These are phyloP conservation scores for Agroathelia rolfsii DNA, from an alignment of 1,284 basidiomycete genomes.

Conservation along the genomic window DNA sequence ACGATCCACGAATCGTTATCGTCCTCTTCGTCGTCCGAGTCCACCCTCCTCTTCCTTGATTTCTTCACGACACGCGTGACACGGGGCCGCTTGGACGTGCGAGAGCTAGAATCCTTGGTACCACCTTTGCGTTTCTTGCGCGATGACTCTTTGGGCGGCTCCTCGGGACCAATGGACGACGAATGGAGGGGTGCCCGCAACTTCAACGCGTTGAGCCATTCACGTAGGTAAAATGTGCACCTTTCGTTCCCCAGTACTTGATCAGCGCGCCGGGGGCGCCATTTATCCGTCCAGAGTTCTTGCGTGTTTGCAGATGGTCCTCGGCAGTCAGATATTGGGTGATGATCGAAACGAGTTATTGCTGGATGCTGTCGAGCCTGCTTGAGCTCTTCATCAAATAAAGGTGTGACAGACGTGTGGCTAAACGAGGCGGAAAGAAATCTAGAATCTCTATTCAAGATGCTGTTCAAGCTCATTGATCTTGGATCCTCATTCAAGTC, in stretches of 20 bases:
- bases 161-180: slow-evolving; percentile 10
- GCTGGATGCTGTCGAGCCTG: too few species aligned
- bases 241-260: slow-evolving; percentile 79
- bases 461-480: too few species aligned
- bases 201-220: slow-evolving; percentile 71
- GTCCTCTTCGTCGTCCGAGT: slow-evolving; percentile 42
- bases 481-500: too few species aligned
- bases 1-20: slow-evolving; percentile 48
- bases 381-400: too few species aligned
- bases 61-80: slow-evolving; percentile 42
- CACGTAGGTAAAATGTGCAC: slow-evolving; percentile 65
- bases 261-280: slow-evolving; percentile 61
- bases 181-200: slow-evolving; percentile 25
- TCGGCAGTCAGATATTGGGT: too few species aligned
- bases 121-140: slow-evolving; percentile 15
- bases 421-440: too few species aligned
- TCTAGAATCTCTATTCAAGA: too few species aligned
- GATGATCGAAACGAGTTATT: too few species aligned
- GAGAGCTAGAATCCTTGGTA: slow-evolving; percentile 17
- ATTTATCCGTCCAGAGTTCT: slow-evolving; percentile 69
- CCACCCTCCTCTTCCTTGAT: slow-evolving; percentile 37
- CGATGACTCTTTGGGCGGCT: slow-evolving; percentile 14
- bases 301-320: too few species aligned
- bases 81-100: slow-evolving; percentile 37
- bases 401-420: too few species aligned